Evolutionary conservation across 2,329 filamentous ascomycete species (phyloP), one percentile per base, ranked within the genome.

Genomic region (Aspergillus calidoustus): DNA sequence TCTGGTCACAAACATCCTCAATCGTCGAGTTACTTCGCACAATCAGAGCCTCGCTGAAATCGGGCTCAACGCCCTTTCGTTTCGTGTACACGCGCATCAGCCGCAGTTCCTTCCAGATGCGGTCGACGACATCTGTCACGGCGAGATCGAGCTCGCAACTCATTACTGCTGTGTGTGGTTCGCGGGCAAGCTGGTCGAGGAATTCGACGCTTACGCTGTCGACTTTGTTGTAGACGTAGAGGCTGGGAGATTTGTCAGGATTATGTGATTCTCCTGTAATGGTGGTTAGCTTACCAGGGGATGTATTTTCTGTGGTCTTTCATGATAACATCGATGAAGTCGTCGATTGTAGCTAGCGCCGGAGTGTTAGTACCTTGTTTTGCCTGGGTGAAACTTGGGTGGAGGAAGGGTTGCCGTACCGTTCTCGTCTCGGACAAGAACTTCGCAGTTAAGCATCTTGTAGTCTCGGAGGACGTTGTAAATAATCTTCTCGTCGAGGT

Each of bases 221-320:
- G 80, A 99, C 96, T 82, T 99, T 99, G 89, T 99, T 99, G 88
- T 99, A 99, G 34, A 98, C 94, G 80, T 99, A 99, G 34, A 99
- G 85, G 74, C 92, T 84, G 34, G 17, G 17, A 8, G 41, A 6
- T 22, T 43, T 31, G 57, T 58, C 41, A 44, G 47, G 5, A 41
- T 15, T 15, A 41, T 15, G 15, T 15, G 34, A 15, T 15, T 15
- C 34, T 15, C 7, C 5, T 31, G 17, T n/a, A 28, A 13, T 19
- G 19, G 41, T 38, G 30, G 8, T 15, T 11, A 30, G 63, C 71
- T 60, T 71, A 83, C 82, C 88, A 90, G 74, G 87, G 86, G 82
- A 99, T 97, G 83, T 99, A 99, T 79, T 96, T 99, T 74, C 95
- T 85, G 82, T 99, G 95, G 75, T 97, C 92, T 79, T 95, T 96